These are phyloP conservation scores for Salix udensis DNA, from an alignment of 345 rosid species.

Conservation along the genomic window DNA sequence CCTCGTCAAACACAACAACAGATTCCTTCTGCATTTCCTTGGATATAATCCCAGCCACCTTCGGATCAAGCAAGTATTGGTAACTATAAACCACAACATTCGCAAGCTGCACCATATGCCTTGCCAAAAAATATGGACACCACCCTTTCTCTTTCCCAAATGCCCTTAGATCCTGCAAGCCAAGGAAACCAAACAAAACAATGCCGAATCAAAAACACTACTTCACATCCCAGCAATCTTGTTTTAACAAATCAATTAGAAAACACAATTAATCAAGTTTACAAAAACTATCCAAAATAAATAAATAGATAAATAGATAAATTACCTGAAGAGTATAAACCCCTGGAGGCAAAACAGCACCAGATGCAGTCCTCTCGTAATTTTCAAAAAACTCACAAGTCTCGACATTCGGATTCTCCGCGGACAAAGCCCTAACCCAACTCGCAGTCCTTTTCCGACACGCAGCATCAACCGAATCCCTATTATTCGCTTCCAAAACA, in stretches of 20 bases:
- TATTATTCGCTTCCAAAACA: constrained; percentile 78
- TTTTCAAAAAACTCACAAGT: constrained; percentile 83
- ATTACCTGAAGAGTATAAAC: constrained; percentile 87
- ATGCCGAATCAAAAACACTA: too few species aligned
- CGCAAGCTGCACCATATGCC: constrained; percentile 94
- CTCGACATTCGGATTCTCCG: constrained; percentile 63
- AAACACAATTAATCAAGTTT: neutral
- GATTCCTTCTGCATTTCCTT: constrained; percentile 96
- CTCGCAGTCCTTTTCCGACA: constrained; percentile 90
- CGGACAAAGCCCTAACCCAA: constrained; percentile 81
- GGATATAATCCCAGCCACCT: constrained; percentile 94
- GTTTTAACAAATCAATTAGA: neutral
- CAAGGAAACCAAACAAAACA: too few species aligned
- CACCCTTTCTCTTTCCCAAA: constrained; percentile 83
- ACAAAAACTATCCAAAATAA: neutral
- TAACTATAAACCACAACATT: constrained; percentile 93
- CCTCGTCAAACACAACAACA: constrained; percentile 95
- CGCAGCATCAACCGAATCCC: constrained; percentile 93
- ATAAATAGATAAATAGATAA: neutral
- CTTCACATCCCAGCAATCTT: neutral
- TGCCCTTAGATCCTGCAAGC: constrained; percentile 65
- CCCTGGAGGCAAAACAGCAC: constrained; percentile 82
- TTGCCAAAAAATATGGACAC: constrained; percentile 91
- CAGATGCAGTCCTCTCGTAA: constrained; percentile 77
- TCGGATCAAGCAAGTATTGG: constrained; percentile 94